Evolutionary conservation across 1,284 basidiomycete species (phyloP).

Genomic region (Neolentinus lepideus): DNA sequence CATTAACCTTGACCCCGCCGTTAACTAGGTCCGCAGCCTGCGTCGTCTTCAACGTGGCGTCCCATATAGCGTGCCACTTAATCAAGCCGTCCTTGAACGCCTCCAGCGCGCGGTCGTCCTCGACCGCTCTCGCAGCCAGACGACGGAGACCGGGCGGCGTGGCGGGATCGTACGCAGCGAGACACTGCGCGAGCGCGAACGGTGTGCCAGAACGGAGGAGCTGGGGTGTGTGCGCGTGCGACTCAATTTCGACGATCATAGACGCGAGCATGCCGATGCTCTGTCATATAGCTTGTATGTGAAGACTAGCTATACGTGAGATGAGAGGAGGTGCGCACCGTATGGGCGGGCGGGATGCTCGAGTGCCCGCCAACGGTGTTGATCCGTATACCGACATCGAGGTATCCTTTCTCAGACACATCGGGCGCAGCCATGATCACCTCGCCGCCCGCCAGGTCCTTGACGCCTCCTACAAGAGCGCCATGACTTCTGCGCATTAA

Average conservation of each 20-base stretch:
- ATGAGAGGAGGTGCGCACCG: conserved; percentile 25
- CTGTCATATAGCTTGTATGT: conserved; percentile 17
- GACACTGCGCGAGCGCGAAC: conserved; percentile 34
- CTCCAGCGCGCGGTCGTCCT: conserved; percentile 33
- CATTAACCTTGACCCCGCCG: conserved; percentile 41
- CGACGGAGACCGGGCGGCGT: conserved; percentile 30
- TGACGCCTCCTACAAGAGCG: background rate
- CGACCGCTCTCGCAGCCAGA: conserved; percentile 26
- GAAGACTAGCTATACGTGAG: background rate
- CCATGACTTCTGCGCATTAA: background rate
- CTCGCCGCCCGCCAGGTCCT: background rate
- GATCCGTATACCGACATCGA: conserved; percentile 48
- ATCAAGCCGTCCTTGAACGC: conserved; percentile 34
- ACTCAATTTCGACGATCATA: conserved; percentile 45
- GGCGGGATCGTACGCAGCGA: conserved; percentile 37
- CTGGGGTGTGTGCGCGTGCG: conserved; percentile 31
- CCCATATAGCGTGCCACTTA: conserved; percentile 2
- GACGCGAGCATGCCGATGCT: conserved; percentile 50
- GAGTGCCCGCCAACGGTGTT: conserved; percentile 62
- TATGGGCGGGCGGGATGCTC: conserved; percentile 51
- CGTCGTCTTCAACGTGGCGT: conserved; percentile 18
- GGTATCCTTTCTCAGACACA: conserved; percentile 60
- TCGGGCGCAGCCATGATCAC: conserved; percentile 24
- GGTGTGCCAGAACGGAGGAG: conserved; percentile 36
- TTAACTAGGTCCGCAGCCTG: conserved; percentile 36